Evolutionary conservation across 2,329 filamentous ascomycete genomes (phyloP), one percentile per base, ranked within the genome.

Genomic region (Alternaria triticina): DNA sequence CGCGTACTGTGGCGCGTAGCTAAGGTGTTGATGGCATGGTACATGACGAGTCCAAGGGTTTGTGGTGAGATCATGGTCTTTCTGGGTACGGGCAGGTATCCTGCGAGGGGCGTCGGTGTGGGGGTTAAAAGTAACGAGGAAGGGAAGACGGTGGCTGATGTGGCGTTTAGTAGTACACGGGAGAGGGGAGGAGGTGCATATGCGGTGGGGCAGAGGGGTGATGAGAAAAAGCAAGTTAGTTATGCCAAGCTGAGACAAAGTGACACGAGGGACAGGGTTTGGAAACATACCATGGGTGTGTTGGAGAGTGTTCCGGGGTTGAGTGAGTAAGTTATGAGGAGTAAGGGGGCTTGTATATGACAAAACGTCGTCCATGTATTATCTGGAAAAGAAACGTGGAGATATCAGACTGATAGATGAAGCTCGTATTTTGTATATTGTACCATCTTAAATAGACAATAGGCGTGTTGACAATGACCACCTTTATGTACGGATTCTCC

Each of bases 21-120:
- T 33, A 69, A 70, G 40, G 74, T 74, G 3, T 27, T 80, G 22
- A 25, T 73, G 10, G 61, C 62, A 1, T 70, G 68, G 57, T 71
- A 72, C 30, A 59, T 73, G 58, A 74, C 73, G 5, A 57, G 66
- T 13, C 50, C 67, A 4, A 65, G 71, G 13, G 74, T 72, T 11
- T 77, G 73, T 63, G 79, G 79, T 4, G 66, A 76, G 36, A 67
- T 79, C 8, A 74, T 79, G 66, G 23, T 79, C n/a, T 79, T 57
- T 49, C 69, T 72, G 8, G 59, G 72, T 12, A 78, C 75, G 25
- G 63, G 54, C 11, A 65, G 71, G 36, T 66, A 65, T 45, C 75
- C 70, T 46, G 72, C 72, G 3, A 70, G 74, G 20, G 62, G 58
- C 9, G 36, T 3, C 0, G 20, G 49, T 52, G 74, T 51, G 72